These are phyloP conservation scores for Chamaenerion angustifolium DNA, from an alignment of 345 rosid genomes.

Conservation along the genomic window DNA sequence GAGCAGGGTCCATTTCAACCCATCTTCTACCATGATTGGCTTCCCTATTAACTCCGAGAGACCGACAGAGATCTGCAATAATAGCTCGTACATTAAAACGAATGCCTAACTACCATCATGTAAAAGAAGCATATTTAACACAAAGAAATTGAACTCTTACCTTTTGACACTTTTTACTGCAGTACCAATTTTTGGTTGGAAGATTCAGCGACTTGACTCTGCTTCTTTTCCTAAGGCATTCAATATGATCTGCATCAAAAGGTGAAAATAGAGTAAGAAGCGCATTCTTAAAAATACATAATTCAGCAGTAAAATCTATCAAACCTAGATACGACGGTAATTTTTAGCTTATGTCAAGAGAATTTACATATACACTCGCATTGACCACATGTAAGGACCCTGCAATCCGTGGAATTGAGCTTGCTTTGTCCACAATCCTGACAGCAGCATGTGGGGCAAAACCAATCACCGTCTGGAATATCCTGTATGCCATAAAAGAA, in stretches of 20 bases:
- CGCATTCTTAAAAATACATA: neutral
- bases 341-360: too few species aligned
- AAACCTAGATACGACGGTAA: too few species aligned
- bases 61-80: conserved; percentile 44
- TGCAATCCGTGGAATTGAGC: conserved; percentile 13
- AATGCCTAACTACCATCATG: too few species aligned
- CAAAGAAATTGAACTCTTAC: conserved; percentile 14
- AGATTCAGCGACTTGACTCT: conserved; percentile 8
- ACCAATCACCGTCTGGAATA: conserved; percentile 81
- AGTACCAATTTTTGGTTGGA: conserved; percentile 39
- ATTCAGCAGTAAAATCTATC: too few species aligned
- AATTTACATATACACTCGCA: conserved; percentile 49
- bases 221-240: conserved; percentile 24
- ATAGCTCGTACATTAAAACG: neutral
- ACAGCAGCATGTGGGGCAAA: conserved; percentile 78
- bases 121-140: neutral
- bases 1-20: conserved; percentile 60
- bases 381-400: conserved; percentile 36
- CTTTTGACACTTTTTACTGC: conserved; percentile 54
- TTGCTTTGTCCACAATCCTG: conserved; percentile 30
- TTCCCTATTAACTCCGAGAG: conserved; percentile 50
- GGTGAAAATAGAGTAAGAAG: neutral
- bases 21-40: conserved; percentile 41
- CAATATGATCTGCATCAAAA: conserved; percentile 38
- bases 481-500: conserved; percentile 20